Conservation (phyloP, 225 moss, liverwort and hornwort genomes). For the Marchantia paleacea region DNA sequence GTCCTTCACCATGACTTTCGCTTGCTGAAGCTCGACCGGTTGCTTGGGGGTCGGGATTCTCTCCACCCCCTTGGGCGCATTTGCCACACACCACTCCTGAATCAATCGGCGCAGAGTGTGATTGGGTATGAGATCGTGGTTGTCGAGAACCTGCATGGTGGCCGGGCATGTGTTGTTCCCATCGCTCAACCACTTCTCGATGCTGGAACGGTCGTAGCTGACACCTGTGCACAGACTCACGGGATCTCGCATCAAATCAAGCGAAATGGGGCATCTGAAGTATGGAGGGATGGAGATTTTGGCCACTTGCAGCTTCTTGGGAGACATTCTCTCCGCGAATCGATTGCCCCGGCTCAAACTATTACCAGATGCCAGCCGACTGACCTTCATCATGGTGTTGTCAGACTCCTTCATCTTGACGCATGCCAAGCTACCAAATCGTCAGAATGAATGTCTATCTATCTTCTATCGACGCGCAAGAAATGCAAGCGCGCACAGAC, state of each 20-base stretch:
- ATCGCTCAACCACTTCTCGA: constrained; percentile 64
- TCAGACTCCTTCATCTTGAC: constrained; percentile 11
- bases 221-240: constrained; percentile 79
- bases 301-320: constrained; percentile 10
- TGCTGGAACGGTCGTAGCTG: constrained; percentile 69
- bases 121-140: constrained; percentile 61
- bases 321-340: constrained; percentile 1
- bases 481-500: not conserved
- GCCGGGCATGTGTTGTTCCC: constrained; percentile 77
- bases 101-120: constrained; percentile 65
- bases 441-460: not conserved
- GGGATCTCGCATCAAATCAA: constrained; percentile 83
- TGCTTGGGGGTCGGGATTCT: constrained; percentile 18
- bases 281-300: constrained; percentile 45
- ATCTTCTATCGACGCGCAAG: not conserved
- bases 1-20: constrained; percentile 38
- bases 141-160: constrained; percentile 61
- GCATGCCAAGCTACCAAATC: not conserved
- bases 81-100: constrained; percentile 50
- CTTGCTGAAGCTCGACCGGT: constrained; percentile 22
- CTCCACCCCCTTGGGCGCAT: constrained; percentile 19
- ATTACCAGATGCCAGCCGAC: not conserved
- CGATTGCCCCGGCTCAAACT: constrained; percentile 1
- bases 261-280: constrained; percentile 68
- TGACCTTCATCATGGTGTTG: not conserved